Conservation (phyloP, 768 basidiomycete genomes). For the Russula sp. region DNA sequence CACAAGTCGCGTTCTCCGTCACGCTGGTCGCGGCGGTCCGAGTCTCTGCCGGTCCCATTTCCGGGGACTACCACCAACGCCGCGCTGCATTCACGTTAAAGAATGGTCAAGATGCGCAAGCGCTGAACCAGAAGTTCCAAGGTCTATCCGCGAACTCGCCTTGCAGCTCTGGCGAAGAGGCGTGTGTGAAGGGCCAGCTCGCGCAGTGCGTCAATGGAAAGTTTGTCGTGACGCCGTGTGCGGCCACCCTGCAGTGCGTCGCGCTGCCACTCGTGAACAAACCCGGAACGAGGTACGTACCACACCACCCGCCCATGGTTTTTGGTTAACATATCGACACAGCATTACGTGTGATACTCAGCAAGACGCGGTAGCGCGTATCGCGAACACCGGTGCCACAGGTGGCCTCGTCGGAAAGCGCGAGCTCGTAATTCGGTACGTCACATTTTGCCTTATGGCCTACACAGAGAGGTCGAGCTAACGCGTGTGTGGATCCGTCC, state of each 20-base stretch:
- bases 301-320: neutral
- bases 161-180: constrained; percentile 38
- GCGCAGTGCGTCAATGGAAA: constrained; percentile 31
- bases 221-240: constrained; percentile 29
- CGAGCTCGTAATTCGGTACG: constrained; percentile 1
- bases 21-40: constrained; percentile 4
- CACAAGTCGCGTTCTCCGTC: constrained; percentile 9
- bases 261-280: constrained; percentile 37
- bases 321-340: neutral
- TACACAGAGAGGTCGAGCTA: neutral
- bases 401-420: constrained; percentile 34
- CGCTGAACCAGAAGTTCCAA: constrained; percentile 5
- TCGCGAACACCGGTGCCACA: constrained; percentile 32
- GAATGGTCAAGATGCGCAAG: constrained; percentile 34
- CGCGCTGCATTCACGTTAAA: constrained; percentile 27
- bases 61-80: constrained; percentile 9
- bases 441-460: neutral
- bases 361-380: constrained; percentile 32
- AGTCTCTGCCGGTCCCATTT: constrained; percentile 22
- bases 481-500: neutral
- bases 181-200: constrained; percentile 25
- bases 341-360: constrained; percentile 35
- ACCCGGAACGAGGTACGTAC: constrained; percentile 34
- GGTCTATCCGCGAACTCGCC: constrained; percentile 31
- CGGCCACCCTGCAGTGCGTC: constrained; percentile 27